Percentiles rank a stretch among this genome's conserved stretches.
These are phyloP conservation scores for Penicillium glabrum DNA, from an alignment of 2,329 filamentous ascomycete genomes.

Conservation along the genomic window DNA sequence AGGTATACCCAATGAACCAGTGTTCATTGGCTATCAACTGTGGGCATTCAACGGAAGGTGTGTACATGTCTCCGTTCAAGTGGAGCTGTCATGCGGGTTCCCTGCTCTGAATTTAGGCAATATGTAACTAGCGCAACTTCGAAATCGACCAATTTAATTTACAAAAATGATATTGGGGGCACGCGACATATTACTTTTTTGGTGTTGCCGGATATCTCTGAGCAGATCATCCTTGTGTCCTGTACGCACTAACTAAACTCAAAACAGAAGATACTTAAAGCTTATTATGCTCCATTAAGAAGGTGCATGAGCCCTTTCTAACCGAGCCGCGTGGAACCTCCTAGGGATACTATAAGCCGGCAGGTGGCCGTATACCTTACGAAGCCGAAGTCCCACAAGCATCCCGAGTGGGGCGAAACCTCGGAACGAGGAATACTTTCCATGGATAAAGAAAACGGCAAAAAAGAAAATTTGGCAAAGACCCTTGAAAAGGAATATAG, in stretches of 20 bases:
- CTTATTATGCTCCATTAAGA: background rate
- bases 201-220: background rate
- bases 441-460: background rate
- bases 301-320: background rate
- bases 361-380: background rate
- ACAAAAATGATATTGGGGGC: background rate
- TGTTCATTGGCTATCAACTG: background rate
- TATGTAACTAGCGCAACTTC: background rate
- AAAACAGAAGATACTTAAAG: background rate
- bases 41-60: background rate
- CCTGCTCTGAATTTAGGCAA: background rate
- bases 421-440: background rate
- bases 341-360: background rate
- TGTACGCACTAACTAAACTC: background rate
- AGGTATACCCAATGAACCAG: background rate
- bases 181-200: conserved; percentile 9
- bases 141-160: background rate
- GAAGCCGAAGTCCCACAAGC: background rate
- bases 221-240: background rate
- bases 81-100: background rate
- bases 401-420: background rate
- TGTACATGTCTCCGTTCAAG: background rate
- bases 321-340: background rate
- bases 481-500: no score
- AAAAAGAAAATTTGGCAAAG: no score